Evolutionary conservation across 2,329 filamentous ascomycete genomes (phyloP), one percentile per base, ranked within the genome.

Genomic region (Neofusicoccum cordaticola): DNA sequence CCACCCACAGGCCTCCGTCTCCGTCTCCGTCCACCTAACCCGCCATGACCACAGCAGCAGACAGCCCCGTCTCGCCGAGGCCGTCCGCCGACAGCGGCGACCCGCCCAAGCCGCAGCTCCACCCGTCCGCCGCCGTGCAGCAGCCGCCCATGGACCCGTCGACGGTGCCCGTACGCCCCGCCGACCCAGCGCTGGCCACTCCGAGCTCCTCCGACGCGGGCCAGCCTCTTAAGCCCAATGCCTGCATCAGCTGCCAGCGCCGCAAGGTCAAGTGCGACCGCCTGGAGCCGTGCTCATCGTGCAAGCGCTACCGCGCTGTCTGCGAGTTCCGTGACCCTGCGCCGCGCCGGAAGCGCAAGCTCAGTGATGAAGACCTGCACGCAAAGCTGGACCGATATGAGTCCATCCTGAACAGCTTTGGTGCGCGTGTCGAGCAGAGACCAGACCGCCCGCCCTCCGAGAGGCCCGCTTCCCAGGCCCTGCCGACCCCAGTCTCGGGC

Each of bases 211-310:
- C 61, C 6, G 56, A 60, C 41, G 11, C 42, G 4, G 56, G 56
- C 31, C 56, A 60, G 56, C 31, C 56, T 0, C 69, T 71, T 2
- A 76, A 77, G 52, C 68, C 69, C 47, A 75, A 71, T 56, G 74
- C 74, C 1, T 77, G 74, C 53, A 69, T 75, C 4, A 67, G 75
- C 9, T 76, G 74, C 61, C 71, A 73, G 7, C 72, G 73, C 45
- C 67, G 74, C 12, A 77, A 77, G 65, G 74, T 77, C 19, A 73
- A 70, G 62, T 77, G 74, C 60, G 73, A 77, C 45, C 72, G 71
- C 44, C 68, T 70, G 12, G 68, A 70, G 31, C 73, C 73, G 1
- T 76, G 74, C 57, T 67, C 68, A 0, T 75, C 73, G 50, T 76
- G 74, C 66, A 67, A 68, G 7, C 73, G 73, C 61, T 69, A 72